phyloP scores from a whole-genome alignment of 2,329 filamentous ascomycete species.

The Fusarium mangiferae region DNA sequence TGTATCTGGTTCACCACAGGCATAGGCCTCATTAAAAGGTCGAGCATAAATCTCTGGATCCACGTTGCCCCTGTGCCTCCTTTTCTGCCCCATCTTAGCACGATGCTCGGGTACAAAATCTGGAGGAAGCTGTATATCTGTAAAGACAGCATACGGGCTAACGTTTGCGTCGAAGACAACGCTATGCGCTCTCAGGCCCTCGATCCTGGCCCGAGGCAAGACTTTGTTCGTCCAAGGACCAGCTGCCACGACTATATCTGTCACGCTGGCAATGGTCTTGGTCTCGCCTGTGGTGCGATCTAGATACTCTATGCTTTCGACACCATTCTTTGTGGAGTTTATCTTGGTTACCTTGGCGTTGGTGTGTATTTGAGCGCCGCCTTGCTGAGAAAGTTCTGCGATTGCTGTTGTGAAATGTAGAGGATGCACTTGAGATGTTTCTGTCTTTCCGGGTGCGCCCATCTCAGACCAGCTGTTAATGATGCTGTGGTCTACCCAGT shows the following conservation, averaged over 20 bases:
- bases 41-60: slow-evolving; percentile 95
- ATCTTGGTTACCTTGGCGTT: slow-evolving; percentile 76
- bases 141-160: slow-evolving; percentile 84
- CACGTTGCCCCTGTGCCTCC: slow-evolving; percentile 69
- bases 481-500: slow-evolving; percentile 81
- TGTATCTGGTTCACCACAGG: slow-evolving; percentile 90
- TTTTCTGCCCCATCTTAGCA: slow-evolving; percentile 58
- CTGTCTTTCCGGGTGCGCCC: slow-evolving; percentile 73
- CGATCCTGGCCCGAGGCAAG: slow-evolving; percentile 67
- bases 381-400: slow-evolving; percentile 76
- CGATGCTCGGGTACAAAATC: slow-evolving; percentile 68
- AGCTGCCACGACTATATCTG: slow-evolving; percentile 66
- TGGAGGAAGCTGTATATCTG: slow-evolving; percentile 78
- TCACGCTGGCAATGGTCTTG: slow-evolving; percentile 56
- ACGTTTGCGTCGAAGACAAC: slow-evolving; percentile 73
- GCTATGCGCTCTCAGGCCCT: slow-evolving; percentile 70
- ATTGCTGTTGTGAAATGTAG: slow-evolving; percentile 90
- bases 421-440: slow-evolving; percentile 94
- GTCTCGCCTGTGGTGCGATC: slow-evolving; percentile 57
- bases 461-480: slow-evolving; percentile 82
- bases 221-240: slow-evolving; percentile 72
- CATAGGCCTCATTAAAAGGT: slow-evolving; percentile 89
- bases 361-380: slow-evolving; percentile 73
- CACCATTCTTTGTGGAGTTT: slow-evolving; percentile 60
- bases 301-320: slow-evolving; percentile 70